Evolutionary conservation across 345 rosid species (phyloP), one percentile per base, ranked within the genome.

Genomic region (Brassica rapa): DNA sequence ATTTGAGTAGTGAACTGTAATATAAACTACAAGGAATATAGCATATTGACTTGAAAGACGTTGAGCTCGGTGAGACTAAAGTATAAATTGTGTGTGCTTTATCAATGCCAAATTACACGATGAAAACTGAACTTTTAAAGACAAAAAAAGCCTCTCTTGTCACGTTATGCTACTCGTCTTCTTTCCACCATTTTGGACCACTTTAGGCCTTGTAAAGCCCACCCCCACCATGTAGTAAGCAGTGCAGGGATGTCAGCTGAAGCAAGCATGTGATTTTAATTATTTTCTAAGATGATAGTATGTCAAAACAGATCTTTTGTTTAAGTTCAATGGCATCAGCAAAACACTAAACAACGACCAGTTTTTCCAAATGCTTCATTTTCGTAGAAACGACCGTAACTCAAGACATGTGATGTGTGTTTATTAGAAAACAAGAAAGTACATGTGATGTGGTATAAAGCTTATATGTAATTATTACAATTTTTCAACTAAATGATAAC

Each of bases 371-470:
- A 61, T 35, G 71, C 24, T 74, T 53, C 12, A 3, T 6, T 15
- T 69, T 60, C 10, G 53, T 43, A 62, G 62, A 32, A 69, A 8
- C 68, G 25, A 68, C 62, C 35, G 6, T 53, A 53, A 53, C 59
- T 53, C 23, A 15, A 6, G 64, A 66, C 77, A 72, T 78, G 73
- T 78, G 77, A 66, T 72, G 55, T 32, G 72, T 78, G 63, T 46
- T 41, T 23, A 2, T 39, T 39, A 46, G 37, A 23, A 64, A 29
- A 64, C 57, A 77, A 70, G 65, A 62, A 69, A 32, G 79, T 68
- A 61, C 80, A 77, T 70, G 70, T 77, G 74, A 37, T 71, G 46
- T 63, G 56, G 67, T 65, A 41, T 57, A 72, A 57, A 72, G 72
- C 62, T 66, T 51, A 53, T 51, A 8, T n/a, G 19, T 77, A 8